phyloP scores from a whole-genome alignment of 176 grass and related monocot genomes.

The Avena atlantica region DNA sequence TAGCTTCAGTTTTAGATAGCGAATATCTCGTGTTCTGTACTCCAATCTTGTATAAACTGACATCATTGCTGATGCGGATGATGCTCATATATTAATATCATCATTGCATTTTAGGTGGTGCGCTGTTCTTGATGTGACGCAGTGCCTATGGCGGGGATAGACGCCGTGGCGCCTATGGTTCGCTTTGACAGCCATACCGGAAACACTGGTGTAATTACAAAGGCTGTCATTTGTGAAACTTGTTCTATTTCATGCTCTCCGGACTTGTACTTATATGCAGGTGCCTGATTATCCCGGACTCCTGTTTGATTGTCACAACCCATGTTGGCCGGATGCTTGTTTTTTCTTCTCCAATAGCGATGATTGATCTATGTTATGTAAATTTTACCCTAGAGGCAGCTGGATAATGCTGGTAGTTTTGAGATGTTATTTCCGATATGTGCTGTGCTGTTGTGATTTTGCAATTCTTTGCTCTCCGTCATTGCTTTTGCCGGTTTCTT shows the following conservation, averaged over 20 bases:
- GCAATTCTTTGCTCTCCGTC: not conserved
- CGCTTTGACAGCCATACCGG: not conserved
- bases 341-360: not conserved
- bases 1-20: not conserved
- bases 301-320: conserved; percentile 1
- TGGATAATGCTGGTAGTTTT: conserved; percentile 7
- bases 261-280: conserved; percentile 4
- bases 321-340: conserved; percentile 19
- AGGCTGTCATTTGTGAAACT: conserved; percentile 15
- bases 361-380: conserved; percentile 25
- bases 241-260: not conserved
- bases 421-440: not conserved
- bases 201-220: conserved; percentile 27
- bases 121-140: not conserved
- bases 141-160: not conserved
- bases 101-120: not conserved
- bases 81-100: conserved; percentile 11
- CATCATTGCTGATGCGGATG: not conserved
- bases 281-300: conserved; percentile 1
- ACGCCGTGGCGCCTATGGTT: not conserved
- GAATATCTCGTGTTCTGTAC: not conserved
- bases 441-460: not conserved
- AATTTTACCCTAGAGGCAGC: conserved; percentile 14
- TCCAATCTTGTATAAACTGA: not conserved
- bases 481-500: not conserved